These are phyloP conservation scores for Solanum infundibuliforme DNA, from an alignment of 257 asterid genomes.

Conservation along the genomic window DNA sequence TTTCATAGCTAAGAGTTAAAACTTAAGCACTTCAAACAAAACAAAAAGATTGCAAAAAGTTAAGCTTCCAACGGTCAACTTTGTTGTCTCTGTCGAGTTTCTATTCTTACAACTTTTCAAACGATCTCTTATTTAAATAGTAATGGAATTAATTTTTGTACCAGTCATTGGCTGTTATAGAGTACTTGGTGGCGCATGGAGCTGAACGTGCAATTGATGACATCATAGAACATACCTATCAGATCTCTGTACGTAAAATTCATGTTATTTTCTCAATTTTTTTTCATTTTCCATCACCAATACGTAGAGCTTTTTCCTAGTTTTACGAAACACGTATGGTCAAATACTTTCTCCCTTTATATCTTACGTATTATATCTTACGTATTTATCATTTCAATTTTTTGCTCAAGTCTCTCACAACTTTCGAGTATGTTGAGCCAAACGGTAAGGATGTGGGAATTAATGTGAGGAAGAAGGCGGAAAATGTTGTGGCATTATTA, in stretches of 20 bases:
- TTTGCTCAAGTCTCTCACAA: conserved; percentile 56
- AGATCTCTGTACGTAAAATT: conserved; percentile 68
- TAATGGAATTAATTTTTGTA: conserved; percentile 6
- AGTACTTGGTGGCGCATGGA: conserved; percentile 95
- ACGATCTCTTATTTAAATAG: neutral
- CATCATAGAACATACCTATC: conserved; percentile 82
- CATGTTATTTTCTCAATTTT: neutral
- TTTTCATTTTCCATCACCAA: neutral
- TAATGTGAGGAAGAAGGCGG: conserved; percentile 88
- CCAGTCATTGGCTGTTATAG: conserved; percentile 85
- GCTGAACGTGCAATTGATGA: conserved; percentile 97
- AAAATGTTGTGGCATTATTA: conserved; percentile 61
- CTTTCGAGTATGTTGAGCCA: conserved; percentile 88
- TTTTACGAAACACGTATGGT: neutral
- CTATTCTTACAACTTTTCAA: neutral
- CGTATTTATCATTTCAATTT: neutral
- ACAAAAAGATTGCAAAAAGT: neutral
- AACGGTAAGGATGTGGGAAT: conserved; percentile 82
- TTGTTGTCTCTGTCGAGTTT: neutral
- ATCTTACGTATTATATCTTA: neutral
- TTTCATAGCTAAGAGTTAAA: neutral
- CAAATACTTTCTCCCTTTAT: neutral
- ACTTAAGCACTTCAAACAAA: neutral
- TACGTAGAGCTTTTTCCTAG: neutral
- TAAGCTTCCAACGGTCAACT: neutral